Evolutionary conservation across 2,329 filamentous ascomycete genomes (phyloP).

Genomic region (Lachnellula arida): DNA sequence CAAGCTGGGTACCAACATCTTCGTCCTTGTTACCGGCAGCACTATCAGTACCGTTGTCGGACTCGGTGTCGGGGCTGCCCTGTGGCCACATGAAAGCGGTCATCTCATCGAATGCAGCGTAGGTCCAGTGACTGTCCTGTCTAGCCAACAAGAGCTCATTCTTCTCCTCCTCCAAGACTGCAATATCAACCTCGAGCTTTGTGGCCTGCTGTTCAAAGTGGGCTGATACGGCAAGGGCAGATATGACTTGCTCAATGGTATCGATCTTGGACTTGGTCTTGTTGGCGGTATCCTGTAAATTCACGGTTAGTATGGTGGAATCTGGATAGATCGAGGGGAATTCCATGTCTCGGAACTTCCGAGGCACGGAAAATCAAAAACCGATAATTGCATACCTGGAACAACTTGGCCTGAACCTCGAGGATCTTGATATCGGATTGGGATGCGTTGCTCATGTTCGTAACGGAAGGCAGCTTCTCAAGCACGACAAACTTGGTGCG

Average conservation of each 20-base stretch:
- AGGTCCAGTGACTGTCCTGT: neutral
- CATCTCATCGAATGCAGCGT: slow-evolving; percentile 4
- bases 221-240: neutral
- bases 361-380: too few relatives aligned
- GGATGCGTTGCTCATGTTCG: neutral
- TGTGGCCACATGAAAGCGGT: slow-evolving; percentile 14
- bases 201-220: neutral
- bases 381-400: neutral
- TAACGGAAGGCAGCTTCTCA: neutral
- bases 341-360: too few relatives aligned
- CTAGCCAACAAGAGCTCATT: neutral
- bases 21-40: neutral
- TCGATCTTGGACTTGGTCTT: neutral
- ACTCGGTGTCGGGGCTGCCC: neutral
- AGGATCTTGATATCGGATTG: neutral
- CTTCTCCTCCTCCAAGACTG: neutral
- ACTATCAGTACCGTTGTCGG: neutral
- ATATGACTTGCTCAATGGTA: neutral
- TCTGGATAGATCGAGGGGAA: too few relatives aligned
- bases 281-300: neutral
- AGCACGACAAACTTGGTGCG: neutral
- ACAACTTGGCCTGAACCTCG: neutral
- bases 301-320: too few relatives aligned
- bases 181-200: neutral
- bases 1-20: neutral